Percentiles rank a stretch among this genome's conserved stretches.
Evolutionary conservation across 345 rosid genomes (phyloP).

Genomic region (Linum trigynum): DNA sequence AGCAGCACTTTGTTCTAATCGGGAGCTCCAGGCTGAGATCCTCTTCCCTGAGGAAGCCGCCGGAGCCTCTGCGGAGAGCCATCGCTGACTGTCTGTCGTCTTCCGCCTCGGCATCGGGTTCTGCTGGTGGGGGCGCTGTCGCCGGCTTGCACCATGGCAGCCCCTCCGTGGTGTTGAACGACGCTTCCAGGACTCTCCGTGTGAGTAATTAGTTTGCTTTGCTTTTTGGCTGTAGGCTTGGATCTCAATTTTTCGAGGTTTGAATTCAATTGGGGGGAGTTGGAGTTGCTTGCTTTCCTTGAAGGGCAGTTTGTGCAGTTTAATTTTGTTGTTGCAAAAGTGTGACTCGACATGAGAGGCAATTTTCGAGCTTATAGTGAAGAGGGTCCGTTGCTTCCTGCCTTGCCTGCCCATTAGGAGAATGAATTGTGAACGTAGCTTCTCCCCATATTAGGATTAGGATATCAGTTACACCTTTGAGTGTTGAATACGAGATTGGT

Average conservation of each 20-base stretch:
- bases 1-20: constrained; percentile 21
- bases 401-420: background rate
- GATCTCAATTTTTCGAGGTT: constrained; percentile 28
- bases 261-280: background rate
- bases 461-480: background rate
- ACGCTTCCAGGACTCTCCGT: constrained; percentile 88
- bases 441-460: background rate
- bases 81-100: constrained; percentile 61
- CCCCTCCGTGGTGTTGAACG: constrained; percentile 44
- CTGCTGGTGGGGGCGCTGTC: constrained; percentile 38
- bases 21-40: constrained; percentile 80
- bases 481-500: background rate
- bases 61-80: constrained; percentile 92
- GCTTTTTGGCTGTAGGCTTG: constrained; percentile 2
- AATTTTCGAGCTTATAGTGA: background rate
- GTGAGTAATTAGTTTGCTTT: constrained; percentile 33
- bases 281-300: background rate
- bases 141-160: constrained; percentile 45
- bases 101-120: constrained; percentile 40
- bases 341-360: background rate
- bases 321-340: background rate
- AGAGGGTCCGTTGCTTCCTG: background rate
- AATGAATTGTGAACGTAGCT: background rate
- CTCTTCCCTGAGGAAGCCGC: constrained; percentile 69
- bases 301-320: background rate